phyloP scores from a whole-genome alignment of 2,329 filamentous ascomycete species.

The Trichoderma atrobrunneum region DNA sequence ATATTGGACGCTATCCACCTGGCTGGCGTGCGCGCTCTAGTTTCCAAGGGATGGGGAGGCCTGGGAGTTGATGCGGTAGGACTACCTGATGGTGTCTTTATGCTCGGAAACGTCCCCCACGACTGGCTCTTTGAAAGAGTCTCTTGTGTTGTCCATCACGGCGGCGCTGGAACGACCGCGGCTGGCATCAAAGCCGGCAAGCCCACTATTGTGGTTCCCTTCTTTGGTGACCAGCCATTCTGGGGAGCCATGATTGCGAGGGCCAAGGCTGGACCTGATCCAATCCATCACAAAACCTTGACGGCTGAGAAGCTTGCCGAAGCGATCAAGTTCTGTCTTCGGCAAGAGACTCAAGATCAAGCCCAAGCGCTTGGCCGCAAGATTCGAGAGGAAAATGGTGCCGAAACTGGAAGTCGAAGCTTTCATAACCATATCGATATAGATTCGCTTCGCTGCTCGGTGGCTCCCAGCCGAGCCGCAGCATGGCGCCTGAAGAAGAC shows the following conservation, averaged over 20 bases:
- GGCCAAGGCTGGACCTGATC: slow-evolving; percentile 68
- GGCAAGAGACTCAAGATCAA: slow-evolving; percentile 56
- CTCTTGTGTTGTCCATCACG: slow-evolving; percentile 80
- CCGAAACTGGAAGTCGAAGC: slow-evolving; percentile 60
- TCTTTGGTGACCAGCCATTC: slow-evolving; percentile 83
- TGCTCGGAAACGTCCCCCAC: slow-evolving; percentile 82
- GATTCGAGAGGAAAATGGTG: slow-evolving; percentile 65
- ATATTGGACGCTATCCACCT: slow-evolving; percentile 69
- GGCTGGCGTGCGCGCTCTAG: slow-evolving; percentile 70
- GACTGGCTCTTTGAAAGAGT: slow-evolving; percentile 86
- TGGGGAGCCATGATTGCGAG: slow-evolving; percentile 75
- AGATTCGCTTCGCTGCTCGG: slow-evolving; percentile 64
- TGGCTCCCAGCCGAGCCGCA: slow-evolving; percentile 66
- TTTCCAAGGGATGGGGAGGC: slow-evolving; percentile 87
- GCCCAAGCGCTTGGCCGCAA: slow-evolving; percentile 57
- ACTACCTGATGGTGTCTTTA: slow-evolving; percentile 73
- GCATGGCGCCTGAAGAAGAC: slow-evolving; percentile 73
- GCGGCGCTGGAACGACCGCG: slow-evolving; percentile 83
- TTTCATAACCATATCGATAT: slow-evolving; percentile 70
- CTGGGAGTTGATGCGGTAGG: slow-evolving; percentile 68
- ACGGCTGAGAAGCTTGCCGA: slow-evolving; percentile 64
- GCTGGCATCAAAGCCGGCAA: slow-evolving; percentile 78
- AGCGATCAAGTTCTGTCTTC: slow-evolving; percentile 60
- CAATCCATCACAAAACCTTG: slow-evolving; percentile 66
- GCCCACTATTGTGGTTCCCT: slow-evolving; percentile 80